Evolutionary conservation across 202 grass and related monocot genomes (phyloP).

Genomic region (Panicum virgatum): DNA sequence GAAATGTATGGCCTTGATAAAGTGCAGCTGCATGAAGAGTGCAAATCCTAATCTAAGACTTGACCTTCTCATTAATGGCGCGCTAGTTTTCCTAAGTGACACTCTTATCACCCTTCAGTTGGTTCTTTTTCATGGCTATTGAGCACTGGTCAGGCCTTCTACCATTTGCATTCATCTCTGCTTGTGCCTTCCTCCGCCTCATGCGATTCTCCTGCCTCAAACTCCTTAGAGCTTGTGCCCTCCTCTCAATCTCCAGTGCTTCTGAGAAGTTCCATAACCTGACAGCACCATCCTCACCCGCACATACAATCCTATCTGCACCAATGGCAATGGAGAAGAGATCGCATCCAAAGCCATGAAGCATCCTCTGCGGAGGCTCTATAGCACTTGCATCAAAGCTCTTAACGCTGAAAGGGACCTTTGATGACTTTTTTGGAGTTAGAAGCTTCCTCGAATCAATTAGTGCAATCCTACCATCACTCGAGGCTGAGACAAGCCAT

Average conservation of each 20-base stretch:
- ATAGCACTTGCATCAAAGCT: slow-evolving; percentile 45
- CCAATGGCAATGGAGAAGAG: slow-evolving; percentile 77
- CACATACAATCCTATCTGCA: slow-evolving; percentile 85
- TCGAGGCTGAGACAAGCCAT: slow-evolving; percentile 82
- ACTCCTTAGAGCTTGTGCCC: slow-evolving; percentile 63
- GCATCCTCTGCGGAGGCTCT: slow-evolving; percentile 83
- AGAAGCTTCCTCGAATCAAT: slow-evolving; percentile 88
- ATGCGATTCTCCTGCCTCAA: slow-evolving; percentile 88
- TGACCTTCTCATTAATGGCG: slow-evolving; percentile 61
- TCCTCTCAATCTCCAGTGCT: slow-evolving; percentile 84
- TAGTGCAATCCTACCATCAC: slow-evolving; percentile 79
- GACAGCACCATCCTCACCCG: slow-evolving; percentile 77
- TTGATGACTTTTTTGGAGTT: slow-evolving; percentile 35
- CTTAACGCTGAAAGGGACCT: slow-evolving; percentile 37
- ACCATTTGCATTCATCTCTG: slow-evolving; percentile 71
- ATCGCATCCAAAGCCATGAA: slow-evolving; percentile 80
- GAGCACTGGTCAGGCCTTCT: slow-evolving; percentile 64
- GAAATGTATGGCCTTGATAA: background rate
- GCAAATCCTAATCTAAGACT: slow-evolving; percentile 55
- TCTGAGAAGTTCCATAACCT: slow-evolving; percentile 93
- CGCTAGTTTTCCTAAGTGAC: slow-evolving; percentile 64
- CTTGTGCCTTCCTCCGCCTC: slow-evolving; percentile 74
- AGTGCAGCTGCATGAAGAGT: slow-evolving; percentile 18
- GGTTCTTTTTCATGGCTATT: slow-evolving; percentile 64
- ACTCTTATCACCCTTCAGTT: slow-evolving; percentile 62